Conservation (phyloP, 1,139 yeast genomes). For the Pichia sp. region DNA sequence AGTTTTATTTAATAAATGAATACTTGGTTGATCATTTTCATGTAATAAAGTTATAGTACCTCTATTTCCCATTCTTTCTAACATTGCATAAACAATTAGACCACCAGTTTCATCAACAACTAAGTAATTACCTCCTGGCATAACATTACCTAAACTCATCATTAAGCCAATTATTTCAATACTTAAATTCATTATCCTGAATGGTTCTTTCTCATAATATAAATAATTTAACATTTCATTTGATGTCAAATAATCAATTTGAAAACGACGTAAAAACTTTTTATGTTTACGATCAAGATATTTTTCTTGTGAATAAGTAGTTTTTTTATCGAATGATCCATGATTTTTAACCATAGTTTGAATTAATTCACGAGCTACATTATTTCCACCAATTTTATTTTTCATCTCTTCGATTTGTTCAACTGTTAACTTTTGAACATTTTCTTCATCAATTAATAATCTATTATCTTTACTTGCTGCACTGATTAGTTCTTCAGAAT, state of each 20-base stretch:
- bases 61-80: slow-evolving; percentile 83
- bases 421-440: slow-evolving; percentile 66
- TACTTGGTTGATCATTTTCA: slow-evolving; percentile 88
- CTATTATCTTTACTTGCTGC: slow-evolving; percentile 51
- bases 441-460: slow-evolving; percentile 65
- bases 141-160: slow-evolving; percentile 70
- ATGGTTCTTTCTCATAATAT: slow-evolving; percentile 65
- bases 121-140: slow-evolving; percentile 84
- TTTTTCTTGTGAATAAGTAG: slow-evolving; percentile 84
- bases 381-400: slow-evolving; percentile 52
- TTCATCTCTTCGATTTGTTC: slow-evolving; percentile 80
- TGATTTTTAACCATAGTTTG: slow-evolving; percentile 78
- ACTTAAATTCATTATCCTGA: slow-evolving; percentile 72
- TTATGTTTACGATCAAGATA: slow-evolving; percentile 86
- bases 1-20: slow-evolving; percentile 62
- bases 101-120: slow-evolving; percentile 93
- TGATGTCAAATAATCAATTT: slow-evolving; percentile 72
- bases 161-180: slow-evolving; percentile 75
- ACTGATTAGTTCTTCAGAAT: slow-evolving; percentile 22
- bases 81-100: slow-evolving; percentile 67
- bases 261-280: slow-evolving; percentile 80
- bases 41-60: slow-evolving; percentile 76
- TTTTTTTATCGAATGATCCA: slow-evolving; percentile 81
- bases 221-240: slow-evolving; percentile 63
- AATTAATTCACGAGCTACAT: slow-evolving; percentile 74